Evolutionary conservation across 257 asterid genomes (phyloP).

Genomic region (Scutellaria minor): DNA sequence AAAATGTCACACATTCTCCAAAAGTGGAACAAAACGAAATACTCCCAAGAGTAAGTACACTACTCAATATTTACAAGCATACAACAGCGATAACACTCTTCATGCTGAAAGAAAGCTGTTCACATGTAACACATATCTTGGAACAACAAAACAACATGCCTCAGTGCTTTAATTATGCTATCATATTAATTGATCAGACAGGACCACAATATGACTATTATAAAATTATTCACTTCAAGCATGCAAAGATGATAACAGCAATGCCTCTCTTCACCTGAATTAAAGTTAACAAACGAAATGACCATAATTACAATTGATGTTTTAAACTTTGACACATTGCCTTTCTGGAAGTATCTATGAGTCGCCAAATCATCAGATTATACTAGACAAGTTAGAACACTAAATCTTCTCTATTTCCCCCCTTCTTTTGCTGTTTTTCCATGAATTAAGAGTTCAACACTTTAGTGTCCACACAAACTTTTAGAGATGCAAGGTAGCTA

Average conservation of each 20-base stretch:
- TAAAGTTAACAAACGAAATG: neutral
- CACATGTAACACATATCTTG: neutral
- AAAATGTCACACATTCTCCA: conserved; percentile 24
- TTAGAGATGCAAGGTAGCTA: conserved; percentile 21
- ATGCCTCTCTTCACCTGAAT: neutral
- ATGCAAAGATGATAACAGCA: neutral
- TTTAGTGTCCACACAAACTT: neutral
- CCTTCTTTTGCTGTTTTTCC: neutral
- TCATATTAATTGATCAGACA: neutral
- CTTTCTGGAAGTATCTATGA: conserved; percentile 10
- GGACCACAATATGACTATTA: neutral
- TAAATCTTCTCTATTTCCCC: neutral
- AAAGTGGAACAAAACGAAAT: neutral
- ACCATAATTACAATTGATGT: conserved; percentile 17
- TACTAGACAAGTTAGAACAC: neutral
- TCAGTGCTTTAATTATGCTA: neutral
- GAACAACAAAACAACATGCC: neutral
- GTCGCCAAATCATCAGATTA: conserved; percentile 7
- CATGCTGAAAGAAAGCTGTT: neutral
- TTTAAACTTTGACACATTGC: neutral
- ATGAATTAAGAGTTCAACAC: conserved; percentile 7
- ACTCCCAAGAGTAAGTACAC: conserved; percentile 10
- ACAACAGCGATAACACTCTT: conserved; percentile 1
- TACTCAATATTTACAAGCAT: neutral
- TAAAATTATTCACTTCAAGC: neutral